Percentiles rank a stretch among this genome's conserved stretches.
phyloP scores from a whole-genome alignment of 345 rosid genomes.

The Populus tremula region DNA sequence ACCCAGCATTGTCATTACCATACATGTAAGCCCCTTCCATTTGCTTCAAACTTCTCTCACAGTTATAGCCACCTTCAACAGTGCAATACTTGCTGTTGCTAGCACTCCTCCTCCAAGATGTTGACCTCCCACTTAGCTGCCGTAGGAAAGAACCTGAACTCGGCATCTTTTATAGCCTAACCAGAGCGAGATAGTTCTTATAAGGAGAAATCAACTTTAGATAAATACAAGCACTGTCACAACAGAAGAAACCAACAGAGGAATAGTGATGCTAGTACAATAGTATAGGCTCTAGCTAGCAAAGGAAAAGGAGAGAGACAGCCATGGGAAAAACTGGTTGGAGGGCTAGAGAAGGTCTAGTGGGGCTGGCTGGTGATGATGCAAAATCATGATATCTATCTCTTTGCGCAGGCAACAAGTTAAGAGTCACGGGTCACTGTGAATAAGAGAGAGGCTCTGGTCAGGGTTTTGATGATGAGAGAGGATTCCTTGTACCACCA shows the following conservation, averaged over 20 bases:
- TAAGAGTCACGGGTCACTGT: constrained; percentile 32
- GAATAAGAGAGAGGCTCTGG: neutral
- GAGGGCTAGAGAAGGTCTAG: neutral
- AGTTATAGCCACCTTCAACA: constrained; percentile 12
- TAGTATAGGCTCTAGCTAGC: neutral
- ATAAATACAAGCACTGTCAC: neutral
- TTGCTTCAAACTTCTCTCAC: constrained; percentile 15
- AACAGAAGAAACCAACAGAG: neutral
- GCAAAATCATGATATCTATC: constrained; percentile 19
- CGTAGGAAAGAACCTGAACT: constrained; percentile 53
- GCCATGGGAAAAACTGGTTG: neutral
- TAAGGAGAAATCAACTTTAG: neutral
- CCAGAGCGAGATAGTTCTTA: neutral
- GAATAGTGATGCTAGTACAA: neutral
- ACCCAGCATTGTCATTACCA: constrained; percentile 33
- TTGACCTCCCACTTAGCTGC: constrained; percentile 57
- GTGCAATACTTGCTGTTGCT: constrained; percentile 8
- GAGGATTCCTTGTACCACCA: neutral
- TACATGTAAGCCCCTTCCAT: constrained; percentile 53
- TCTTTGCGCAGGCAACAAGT: constrained; percentile 18
- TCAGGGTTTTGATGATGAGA: constrained; percentile 15
- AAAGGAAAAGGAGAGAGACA: neutral
- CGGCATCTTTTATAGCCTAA: constrained; percentile 16
- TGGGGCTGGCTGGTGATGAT: constrained; percentile 19
- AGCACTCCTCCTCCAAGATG: constrained; percentile 54